phyloP scores from a whole-genome alignment of 2,329 filamentous ascomycete genomes.

The Beauveria rudraprayagi region DNA sequence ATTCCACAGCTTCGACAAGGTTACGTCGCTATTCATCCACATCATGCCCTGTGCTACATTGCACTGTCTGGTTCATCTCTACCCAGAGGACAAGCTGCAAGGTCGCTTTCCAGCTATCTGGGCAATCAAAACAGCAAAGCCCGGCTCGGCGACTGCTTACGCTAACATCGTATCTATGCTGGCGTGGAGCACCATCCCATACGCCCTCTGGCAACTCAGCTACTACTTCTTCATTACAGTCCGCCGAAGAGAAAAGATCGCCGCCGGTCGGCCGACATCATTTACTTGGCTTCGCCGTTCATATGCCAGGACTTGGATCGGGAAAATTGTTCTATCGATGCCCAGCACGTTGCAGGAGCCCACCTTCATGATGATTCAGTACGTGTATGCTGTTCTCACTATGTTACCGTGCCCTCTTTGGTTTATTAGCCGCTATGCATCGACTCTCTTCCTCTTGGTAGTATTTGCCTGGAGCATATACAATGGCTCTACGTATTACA shows the following conservation, averaged over 20 bases:
- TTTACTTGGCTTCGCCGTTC: slow-evolving; percentile 95
- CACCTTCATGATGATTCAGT: slow-evolving; percentile 95
- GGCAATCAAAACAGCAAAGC: slow-evolving; percentile 61
- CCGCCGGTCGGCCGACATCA: slow-evolving; percentile 86
- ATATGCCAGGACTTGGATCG: slow-evolving; percentile 84
- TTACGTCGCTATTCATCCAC: slow-evolving; percentile 97
- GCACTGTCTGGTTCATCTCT: slow-evolving; percentile 84
- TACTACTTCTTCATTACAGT: slow-evolving; percentile 97
- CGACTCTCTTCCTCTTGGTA: slow-evolving; percentile 63
- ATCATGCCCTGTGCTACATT: slow-evolving; percentile 96
- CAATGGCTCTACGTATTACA: slow-evolving; percentile 96
- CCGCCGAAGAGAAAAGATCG: slow-evolving; percentile 89
- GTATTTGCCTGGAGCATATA: slow-evolving; percentile 96
- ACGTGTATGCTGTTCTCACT: slow-evolving; percentile 78
- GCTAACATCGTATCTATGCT: slow-evolving; percentile 75
- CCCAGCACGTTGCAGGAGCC: slow-evolving; percentile 72
- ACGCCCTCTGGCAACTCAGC: slow-evolving; percentile 81
- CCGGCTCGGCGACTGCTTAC: slow-evolving; percentile 73
- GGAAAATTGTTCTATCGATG: slow-evolving; percentile 71
- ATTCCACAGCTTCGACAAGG: slow-evolving; percentile 97
- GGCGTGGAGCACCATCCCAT: slow-evolving; percentile 87
- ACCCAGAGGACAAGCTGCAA: slow-evolving; percentile 56
- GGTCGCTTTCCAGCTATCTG: slow-evolving; percentile 77
- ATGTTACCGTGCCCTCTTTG: slow-evolving; percentile 93
- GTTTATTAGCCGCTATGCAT: slow-evolving; percentile 84